Evolutionary conservation across 2,329 filamentous ascomycete species (phyloP), one percentile per base, ranked within the genome.

Genomic region (Xylariaceae sp.): DNA sequence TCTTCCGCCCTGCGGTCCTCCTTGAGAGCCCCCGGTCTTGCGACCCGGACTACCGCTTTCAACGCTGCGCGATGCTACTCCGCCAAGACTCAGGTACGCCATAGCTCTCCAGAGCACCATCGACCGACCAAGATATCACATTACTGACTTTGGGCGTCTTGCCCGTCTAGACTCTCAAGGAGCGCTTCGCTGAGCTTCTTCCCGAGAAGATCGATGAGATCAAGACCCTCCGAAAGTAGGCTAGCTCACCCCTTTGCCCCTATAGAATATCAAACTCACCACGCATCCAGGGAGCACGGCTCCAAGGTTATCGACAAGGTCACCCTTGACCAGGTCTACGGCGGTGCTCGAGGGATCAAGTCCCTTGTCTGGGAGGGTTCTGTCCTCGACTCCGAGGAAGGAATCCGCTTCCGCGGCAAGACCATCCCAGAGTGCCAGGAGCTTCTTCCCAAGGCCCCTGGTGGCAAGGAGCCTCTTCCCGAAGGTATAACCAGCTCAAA

Each of bases 401-500:
- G 94, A 78, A 99, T 99, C 75, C 89, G 94, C 66, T 99, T 99
- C 86, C 87, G 94, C 71, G 94, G 94, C 79, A 94, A 92, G 83
- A 99, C 94, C 62, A 99, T 99, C 67, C 94, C 94, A 65, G 94
- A 99, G 77, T 96, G 91, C 85, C 94, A 97, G 82, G 79, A 96
- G 75, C 78, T 96, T 66, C 90, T 99, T 52, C 94, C 94, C 74
- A 96, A 95, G 82, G 94, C 92, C 57, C 90, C 91, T 59, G 94
- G 94, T 68, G 94, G 94, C 78, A 83, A 90, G 73, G 92, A 99
- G 82, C 94, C 94, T 69, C 86, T 99, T 49, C 94, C 94, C 54
- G 94, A 99, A 83, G 91, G 86, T 87, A 67, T 62, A 44, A 47
- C 42, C 42, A 39, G 9, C 42, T 33, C 3, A 30, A 39, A 11